These are phyloP conservation scores for Tetradesmus lagerheimii DNA, from an alignment of 139 green algal species.

Conservation along the genomic window DNA sequence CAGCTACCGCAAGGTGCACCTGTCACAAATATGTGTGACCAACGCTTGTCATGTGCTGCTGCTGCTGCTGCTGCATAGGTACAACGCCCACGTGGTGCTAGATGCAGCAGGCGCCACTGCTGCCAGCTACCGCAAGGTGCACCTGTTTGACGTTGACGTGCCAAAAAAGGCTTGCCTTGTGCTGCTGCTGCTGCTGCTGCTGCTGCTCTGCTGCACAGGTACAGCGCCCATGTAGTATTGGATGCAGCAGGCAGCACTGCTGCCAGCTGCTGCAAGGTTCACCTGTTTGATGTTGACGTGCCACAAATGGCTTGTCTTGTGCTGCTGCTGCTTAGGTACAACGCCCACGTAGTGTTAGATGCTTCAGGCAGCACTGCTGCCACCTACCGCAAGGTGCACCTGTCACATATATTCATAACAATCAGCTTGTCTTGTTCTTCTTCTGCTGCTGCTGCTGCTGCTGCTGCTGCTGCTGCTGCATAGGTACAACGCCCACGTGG, in stretches of 20 bases:
- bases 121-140: conserved; percentile 83
- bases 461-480: too few relatives aligned
- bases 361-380: conserved; percentile 61
- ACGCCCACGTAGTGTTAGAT: conserved; percentile 91
- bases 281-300: too few relatives aligned
- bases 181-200: background rate
- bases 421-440: too few relatives aligned
- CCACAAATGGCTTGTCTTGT: too few relatives aligned
- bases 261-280: conserved; percentile 83
- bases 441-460: conserved; percentile 26
- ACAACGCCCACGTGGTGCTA: conserved; percentile 94
- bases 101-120: conserved; percentile 64
- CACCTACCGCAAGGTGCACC: conserved; percentile 88
- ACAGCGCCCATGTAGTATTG: conserved; percentile 94
- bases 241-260: conserved; percentile 64
- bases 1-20: conserved; percentile 88
- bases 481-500: conserved; percentile 92
- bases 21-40: too few relatives aligned
- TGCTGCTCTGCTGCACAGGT: conserved; percentile 47
- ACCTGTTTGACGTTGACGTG: too few relatives aligned
- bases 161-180: too few relatives aligned
- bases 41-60: too few relatives aligned
- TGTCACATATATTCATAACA: too few relatives aligned
- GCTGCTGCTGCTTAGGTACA: conserved; percentile 68
- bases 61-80: too few relatives aligned